A percentile compares a stretch with the other conserved stretches of the same genome.
Evolutionary conservation across 2,329 filamentous ascomycete genomes (phyloP).

Genomic region (Amauroascus verrucosus): DNA sequence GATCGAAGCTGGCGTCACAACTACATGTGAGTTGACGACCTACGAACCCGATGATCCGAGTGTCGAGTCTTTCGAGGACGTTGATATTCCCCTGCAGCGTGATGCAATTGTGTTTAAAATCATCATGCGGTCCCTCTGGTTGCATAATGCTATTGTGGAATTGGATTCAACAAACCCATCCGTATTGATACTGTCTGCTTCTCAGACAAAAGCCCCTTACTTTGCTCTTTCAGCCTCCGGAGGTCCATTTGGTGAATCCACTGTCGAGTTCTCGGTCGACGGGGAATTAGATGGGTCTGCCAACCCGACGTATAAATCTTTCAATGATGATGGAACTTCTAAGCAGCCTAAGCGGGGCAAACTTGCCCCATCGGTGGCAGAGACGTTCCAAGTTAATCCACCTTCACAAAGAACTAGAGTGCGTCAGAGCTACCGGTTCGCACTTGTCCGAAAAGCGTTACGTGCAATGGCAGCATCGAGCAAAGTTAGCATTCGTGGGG

Average conservation of each 20-base stretch:
- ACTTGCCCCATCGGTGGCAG: constrained; percentile 36
- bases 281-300: constrained; percentile 23
- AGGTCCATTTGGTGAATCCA: constrained; percentile 48
- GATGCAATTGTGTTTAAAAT: constrained; percentile 77
- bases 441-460: constrained; percentile 70
- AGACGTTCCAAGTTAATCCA: constrained; percentile 46
- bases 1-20: constrained; percentile 75
- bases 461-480: constrained; percentile 88
- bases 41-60: constrained; percentile 72
- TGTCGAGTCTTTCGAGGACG: constrained; percentile 22
- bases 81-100: constrained; percentile 70
- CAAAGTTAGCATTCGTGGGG: constrained; percentile 84
- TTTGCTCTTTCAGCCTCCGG: constrained; percentile 62
- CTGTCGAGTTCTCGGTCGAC: constrained; percentile 50
- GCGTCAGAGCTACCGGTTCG: constrained; percentile 75
- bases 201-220: constrained; percentile 51
- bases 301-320: constrained; percentile 25
- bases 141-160: constrained; percentile 43
- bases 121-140: constrained; percentile 63
- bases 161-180: constrained; percentile 58
- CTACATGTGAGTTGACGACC: constrained; percentile 79
- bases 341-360: constrained; percentile 27
- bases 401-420: constrained; percentile 53
- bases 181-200: constrained; percentile 58
- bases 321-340: constrained; percentile 31